A percentile compares a stretch with the other conserved stretches of the same genome.
phyloP scores from a whole-genome alignment of 441 rosid species.

The Pelargonium australe region DNA sequence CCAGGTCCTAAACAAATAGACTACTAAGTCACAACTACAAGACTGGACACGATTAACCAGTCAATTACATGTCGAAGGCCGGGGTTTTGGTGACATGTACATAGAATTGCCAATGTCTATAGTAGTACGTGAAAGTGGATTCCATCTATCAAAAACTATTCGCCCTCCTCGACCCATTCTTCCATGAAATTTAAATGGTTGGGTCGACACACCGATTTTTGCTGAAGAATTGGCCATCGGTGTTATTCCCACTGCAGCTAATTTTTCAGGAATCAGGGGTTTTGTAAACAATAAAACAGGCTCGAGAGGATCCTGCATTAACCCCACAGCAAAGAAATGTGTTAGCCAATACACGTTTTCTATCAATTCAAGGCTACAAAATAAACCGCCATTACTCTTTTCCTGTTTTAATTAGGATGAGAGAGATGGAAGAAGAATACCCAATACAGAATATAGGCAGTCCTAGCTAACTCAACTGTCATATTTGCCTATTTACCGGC shows the following conservation, averaged over 20 bases:
- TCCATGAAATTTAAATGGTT: conserved; percentile 52
- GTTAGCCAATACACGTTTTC: neutral
- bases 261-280: conserved; percentile 84
- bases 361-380: neutral
- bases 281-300: conserved; percentile 82
- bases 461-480: neutral
- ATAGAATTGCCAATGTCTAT: conserved; percentile 57
- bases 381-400: neutral
- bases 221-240: conserved; percentile 52
- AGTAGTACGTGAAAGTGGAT: conserved; percentile 68
- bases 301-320: conserved; percentile 79
- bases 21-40: neutral
- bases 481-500: neutral
- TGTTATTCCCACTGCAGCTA: conserved; percentile 69
- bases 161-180: conserved; percentile 95
- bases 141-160: conserved; percentile 90
- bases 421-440: no score
- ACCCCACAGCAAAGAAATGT: conserved; percentile 5
- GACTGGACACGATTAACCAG: conserved; percentile 1
- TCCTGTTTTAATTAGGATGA: neutral
- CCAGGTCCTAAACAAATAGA: neutral
- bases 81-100: conserved; percentile 54
- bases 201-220: conserved; percentile 32
- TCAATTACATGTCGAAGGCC: conserved; percentile 44
- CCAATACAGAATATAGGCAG: neutral